Evolutionary conservation across 78 protist genomes (phyloP).

Genomic region (Isochrysis galbana): DNA sequence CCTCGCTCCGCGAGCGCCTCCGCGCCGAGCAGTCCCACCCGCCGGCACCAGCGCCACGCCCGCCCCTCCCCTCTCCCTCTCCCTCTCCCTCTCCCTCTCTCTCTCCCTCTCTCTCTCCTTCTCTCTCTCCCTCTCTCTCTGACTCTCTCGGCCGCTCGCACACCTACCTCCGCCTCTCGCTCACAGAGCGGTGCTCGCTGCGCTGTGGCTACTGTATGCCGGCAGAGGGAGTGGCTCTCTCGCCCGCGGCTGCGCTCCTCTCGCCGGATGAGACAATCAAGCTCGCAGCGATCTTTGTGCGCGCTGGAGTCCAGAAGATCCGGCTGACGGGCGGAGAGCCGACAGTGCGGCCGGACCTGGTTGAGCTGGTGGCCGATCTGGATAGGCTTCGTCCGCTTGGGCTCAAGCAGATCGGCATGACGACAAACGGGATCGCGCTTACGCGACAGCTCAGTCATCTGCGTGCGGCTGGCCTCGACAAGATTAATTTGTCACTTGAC

Average conservation of each 20-base stretch:
- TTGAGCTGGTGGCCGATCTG: background rate
- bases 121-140: conserved; percentile 25
- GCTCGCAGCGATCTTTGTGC: conserved; percentile 62
- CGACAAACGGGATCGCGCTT: conserved; percentile 81
- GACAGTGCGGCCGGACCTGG: conserved; percentile 36
- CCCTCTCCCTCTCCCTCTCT: too few species aligned
- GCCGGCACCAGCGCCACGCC: too few species aligned
- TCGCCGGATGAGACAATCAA: conserved; percentile 66
- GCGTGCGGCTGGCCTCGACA: background rate
- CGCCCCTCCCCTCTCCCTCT: too few species aligned
- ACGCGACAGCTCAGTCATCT: conserved; percentile 4
- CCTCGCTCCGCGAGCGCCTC: too few species aligned
- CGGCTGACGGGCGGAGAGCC: conserved; percentile 94
- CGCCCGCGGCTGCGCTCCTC: conserved; percentile 56
- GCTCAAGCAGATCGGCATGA: conserved; percentile 49
- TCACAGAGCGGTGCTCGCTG: conserved; percentile 83
- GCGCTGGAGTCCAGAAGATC: conserved; percentile 77
- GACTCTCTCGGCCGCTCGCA: conserved; percentile 77
- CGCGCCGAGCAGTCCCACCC: too few species aligned
- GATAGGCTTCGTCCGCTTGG: background rate
- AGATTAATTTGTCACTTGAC: background rate
- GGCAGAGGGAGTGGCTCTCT: conserved; percentile 79
- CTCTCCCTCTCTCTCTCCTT: too few species aligned
- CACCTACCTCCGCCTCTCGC: conserved; percentile 81
- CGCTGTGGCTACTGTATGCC: conserved; percentile 88